A percentile compares a stretch with the other conserved stretches of the same genome.
Evolutionary conservation across 2,329 filamentous ascomycete species (phyloP).

Genomic region (Calycina marina): DNA sequence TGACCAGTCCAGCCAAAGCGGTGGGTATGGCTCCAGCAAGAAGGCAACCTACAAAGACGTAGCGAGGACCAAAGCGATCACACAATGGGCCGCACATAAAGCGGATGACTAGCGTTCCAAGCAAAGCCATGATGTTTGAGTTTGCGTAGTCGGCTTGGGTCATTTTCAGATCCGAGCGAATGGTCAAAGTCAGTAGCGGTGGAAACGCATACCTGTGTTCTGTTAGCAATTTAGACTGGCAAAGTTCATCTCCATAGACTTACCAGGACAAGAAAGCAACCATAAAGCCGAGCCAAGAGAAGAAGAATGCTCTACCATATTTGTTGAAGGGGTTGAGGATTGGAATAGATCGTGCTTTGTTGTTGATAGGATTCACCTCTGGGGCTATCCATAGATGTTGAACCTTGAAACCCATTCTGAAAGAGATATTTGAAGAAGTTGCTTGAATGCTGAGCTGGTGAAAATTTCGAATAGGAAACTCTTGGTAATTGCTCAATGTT

Average conservation of each 20-base stretch:
- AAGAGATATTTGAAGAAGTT: neutral
- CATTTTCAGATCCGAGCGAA: conserved; percentile 64
- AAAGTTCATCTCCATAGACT: conserved; percentile 46
- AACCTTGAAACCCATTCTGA: conserved; percentile 15
- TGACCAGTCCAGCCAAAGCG: conserved; percentile 65
- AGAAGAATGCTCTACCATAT: conserved; percentile 82
- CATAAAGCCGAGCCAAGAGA: conserved; percentile 77
- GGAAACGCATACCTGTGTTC: conserved; percentile 64
- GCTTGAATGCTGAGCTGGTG: neutral
- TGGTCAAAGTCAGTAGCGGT: conserved; percentile 46
- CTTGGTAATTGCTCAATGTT: neutral
- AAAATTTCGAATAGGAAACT: neutral
- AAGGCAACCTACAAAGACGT: conserved; percentile 66
- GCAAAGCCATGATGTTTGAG: conserved; percentile 76
- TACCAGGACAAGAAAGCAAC: conserved; percentile 87
- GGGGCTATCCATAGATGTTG: conserved; percentile 17
- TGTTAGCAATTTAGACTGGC: conserved; percentile 1
- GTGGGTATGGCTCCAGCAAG: conserved; percentile 67
- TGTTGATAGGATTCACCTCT: conserved; percentile 57
- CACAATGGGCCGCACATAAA: conserved; percentile 71
- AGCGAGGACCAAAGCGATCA: conserved; percentile 68
- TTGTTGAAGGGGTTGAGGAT: conserved; percentile 62
- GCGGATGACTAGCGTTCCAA: conserved; percentile 50
- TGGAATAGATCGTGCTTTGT: conserved; percentile 69
- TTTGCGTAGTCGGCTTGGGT: conserved; percentile 61